Evolutionary conservation across 331 rosid species (phyloP).

Genomic region (Cydonia oblonga): DNA sequence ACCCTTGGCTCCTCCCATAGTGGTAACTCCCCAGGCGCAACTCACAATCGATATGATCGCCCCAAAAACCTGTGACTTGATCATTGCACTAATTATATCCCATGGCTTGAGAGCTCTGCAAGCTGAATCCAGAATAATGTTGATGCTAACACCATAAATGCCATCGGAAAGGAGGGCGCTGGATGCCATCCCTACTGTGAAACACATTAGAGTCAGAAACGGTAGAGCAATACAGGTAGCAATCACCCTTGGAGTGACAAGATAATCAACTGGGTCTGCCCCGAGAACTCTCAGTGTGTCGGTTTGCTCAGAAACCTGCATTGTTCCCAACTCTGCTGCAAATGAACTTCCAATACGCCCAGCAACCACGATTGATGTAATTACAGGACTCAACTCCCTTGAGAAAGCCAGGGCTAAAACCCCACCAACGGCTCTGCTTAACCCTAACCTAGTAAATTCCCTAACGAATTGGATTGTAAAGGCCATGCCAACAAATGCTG

Average conservation of each 20-base stretch:
- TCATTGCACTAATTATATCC: constrained; percentile 90
- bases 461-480: constrained; percentile 89
- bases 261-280: constrained; percentile 80
- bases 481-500: constrained; percentile 98
- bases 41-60: constrained; percentile 85
- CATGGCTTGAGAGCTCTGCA: constrained; percentile 65
- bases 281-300: constrained; percentile 91
- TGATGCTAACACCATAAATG: constrained; percentile 81
- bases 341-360: constrained; percentile 96
- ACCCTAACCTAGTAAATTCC: constrained; percentile 86
- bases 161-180: constrained; percentile 80
- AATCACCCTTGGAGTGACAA: constrained; percentile 79
- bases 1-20: constrained; percentile 92
- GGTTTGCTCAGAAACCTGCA: constrained; percentile 98
- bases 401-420: constrained; percentile 92
- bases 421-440: constrained; percentile 92
- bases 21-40: constrained; percentile 94
- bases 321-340: constrained; percentile 96
- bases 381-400: constrained; percentile 91
- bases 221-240: constrained; percentile 78
- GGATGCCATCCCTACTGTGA: constrained; percentile 82
- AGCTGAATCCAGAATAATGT: constrained; percentile 90
- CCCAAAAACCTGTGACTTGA: constrained; percentile 89
- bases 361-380: constrained; percentile 85
- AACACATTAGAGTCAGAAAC: constrained; percentile 74